These are phyloP conservation scores for Mortierella sp. DNA, from an alignment of 371 early-diverging fungal species.

Conservation along the genomic window DNA sequence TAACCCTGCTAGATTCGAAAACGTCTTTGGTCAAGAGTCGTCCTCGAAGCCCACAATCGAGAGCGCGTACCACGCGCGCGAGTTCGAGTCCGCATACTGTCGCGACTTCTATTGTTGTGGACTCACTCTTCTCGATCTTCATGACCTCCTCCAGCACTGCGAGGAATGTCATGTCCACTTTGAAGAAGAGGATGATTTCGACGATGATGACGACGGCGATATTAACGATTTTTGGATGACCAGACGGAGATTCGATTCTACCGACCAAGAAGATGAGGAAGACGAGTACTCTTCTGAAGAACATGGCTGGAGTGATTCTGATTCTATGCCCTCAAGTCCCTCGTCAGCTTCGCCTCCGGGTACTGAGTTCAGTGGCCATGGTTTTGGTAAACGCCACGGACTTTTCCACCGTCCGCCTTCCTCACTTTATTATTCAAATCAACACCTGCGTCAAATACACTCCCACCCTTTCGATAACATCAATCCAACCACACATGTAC, in stretches of 20 bases:
- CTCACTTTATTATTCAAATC: background rate
- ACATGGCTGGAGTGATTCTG: constrained; percentile 1
- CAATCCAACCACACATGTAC: constrained; percentile 18
- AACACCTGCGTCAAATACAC: background rate
- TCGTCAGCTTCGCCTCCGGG: background rate
- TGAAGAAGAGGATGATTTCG: constrained; percentile 77
- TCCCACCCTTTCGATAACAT: background rate
- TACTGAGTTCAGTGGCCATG: no score
- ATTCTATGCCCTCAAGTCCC: constrained; percentile 4
- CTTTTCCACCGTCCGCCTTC: no score
- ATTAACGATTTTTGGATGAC: no score
- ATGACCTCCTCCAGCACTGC: constrained; percentile 91
- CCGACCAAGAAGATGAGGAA: constrained; percentile 25
- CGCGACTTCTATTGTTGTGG: constrained; percentile 94
- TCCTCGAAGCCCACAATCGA: background rate
- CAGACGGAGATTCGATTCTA: no score
- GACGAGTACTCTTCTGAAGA: constrained; percentile 2
- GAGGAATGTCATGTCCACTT: constrained; percentile 92
- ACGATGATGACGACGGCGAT: constrained; percentile 52
- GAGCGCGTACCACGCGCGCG: constrained; percentile 53
- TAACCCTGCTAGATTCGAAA: constrained; percentile 3
- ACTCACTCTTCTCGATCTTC: constrained; percentile 78
- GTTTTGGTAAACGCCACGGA: no score
- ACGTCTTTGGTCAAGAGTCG: background rate
- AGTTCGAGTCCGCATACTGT: constrained; percentile 87